Evolutionary conservation across 2,329 filamentous ascomycete species (phyloP).

Genomic region (Pyrenochaeta sp.): DNA sequence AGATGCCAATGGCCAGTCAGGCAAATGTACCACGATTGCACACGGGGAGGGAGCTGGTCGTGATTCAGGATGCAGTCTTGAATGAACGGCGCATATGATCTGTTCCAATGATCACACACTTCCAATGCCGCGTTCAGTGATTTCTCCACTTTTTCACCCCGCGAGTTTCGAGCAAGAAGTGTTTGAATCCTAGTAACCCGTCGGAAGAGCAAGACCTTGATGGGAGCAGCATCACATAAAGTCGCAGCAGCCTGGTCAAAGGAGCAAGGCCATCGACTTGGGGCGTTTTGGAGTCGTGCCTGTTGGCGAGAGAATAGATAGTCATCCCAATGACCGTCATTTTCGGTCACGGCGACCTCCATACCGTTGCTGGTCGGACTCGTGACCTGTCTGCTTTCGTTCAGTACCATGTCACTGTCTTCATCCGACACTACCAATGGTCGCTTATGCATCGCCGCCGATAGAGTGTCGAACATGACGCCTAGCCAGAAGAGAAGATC

Average conservation of each 20-base stretch:
- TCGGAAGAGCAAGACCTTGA: constrained; percentile 66
- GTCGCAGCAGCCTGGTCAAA: constrained; percentile 58
- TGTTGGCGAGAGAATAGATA: constrained; percentile 41
- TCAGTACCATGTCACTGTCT: constrained; percentile 49
- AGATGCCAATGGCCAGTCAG: constrained; percentile 66
- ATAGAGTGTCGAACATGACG: constrained; percentile 66
- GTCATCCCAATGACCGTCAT: constrained; percentile 45
- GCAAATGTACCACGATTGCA: constrained; percentile 67
- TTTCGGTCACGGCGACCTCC: neutral
- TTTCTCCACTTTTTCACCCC: constrained; percentile 54
- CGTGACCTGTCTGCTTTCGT: constrained; percentile 3
- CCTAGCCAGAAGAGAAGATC: constrained; percentile 65
- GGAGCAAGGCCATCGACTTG: constrained; percentile 60
- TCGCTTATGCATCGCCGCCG: constrained; percentile 60
- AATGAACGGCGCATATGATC: constrained; percentile 61
- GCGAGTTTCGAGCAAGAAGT: constrained; percentile 52
- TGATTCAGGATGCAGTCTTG: constrained; percentile 60
- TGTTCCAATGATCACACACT: constrained; percentile 64
- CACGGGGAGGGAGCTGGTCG: constrained; percentile 57
- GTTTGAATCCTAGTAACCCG: constrained; percentile 63
- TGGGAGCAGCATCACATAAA: constrained; percentile 60
- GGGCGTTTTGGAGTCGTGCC: constrained; percentile 15
- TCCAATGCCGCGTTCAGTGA: constrained; percentile 57
- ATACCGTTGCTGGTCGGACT: neutral
- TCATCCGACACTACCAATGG: constrained; percentile 56